Conservation (phyloP, 2,329 filamentous ascomycete species). For the Emergomyces orientalis region DNA sequence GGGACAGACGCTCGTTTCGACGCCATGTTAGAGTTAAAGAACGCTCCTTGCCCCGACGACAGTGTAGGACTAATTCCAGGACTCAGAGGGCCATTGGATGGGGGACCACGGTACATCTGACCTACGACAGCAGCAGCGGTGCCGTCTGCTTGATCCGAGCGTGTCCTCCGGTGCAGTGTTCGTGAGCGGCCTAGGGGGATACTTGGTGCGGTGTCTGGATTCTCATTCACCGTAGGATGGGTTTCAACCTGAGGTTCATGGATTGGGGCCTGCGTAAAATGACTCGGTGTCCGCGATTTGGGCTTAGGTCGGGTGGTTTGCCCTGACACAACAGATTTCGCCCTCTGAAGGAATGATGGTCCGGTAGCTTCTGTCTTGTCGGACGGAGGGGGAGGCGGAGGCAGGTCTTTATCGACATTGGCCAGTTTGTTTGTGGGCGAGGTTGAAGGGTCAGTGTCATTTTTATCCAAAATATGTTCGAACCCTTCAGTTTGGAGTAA, state of each 20-base stretch:
- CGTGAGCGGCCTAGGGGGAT: constrained; percentile 38
- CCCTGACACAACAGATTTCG: constrained; percentile 50
- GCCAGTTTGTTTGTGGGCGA: constrained; percentile 19
- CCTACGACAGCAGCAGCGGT: constrained; percentile 64
- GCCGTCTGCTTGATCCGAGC: constrained; percentile 39
- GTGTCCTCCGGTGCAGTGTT: constrained; percentile 40
- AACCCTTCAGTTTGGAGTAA: constrained; percentile 91
- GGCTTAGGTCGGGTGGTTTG: constrained; percentile 29
- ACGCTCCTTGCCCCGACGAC: constrained; percentile 28
- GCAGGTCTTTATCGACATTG: constrained; percentile 68
- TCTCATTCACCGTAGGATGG: constrained; percentile 34
- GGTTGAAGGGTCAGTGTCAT: constrained; percentile 42
- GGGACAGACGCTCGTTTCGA: constrained; percentile 42
- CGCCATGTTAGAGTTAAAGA: constrained; percentile 43
- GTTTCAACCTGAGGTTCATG: constrained; percentile 8
- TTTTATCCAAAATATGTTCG: constrained; percentile 82
- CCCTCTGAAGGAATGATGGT: constrained; percentile 47
- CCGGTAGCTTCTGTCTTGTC: constrained; percentile 41
- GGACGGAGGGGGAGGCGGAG: constrained; percentile 64
- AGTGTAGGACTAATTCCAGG: constrained; percentile 45
- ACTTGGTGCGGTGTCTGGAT: constrained; percentile 40
- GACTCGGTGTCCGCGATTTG: constrained; percentile 38
- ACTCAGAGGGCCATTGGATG: constrained; percentile 43
- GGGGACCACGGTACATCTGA: constrained; percentile 71
- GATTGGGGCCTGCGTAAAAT: constrained; percentile 27